These are phyloP conservation scores for Osmanthus fragrans DNA, from an alignment of 257 asterid genomes.

Conservation along the genomic window DNA sequence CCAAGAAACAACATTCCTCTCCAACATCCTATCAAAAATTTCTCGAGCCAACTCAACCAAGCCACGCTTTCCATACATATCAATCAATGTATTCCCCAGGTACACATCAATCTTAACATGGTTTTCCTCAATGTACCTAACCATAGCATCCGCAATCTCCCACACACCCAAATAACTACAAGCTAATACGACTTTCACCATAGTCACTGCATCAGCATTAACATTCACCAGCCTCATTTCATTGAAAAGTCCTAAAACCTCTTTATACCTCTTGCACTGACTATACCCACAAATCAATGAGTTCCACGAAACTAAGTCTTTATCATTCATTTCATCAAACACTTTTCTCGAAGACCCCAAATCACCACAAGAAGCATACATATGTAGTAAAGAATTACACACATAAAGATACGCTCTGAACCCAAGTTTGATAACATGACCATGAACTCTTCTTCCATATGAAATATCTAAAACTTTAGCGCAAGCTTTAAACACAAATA, in stretches of 20 bases:
- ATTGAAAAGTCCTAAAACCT: constrained; percentile 31
- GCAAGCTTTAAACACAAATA: constrained; percentile 33
- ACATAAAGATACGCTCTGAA: constrained; percentile 35
- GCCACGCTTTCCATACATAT: constrained; percentile 38
- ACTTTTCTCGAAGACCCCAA: constrained; percentile 22
- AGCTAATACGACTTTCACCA: constrained; percentile 45
- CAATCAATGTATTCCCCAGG: constrained; percentile 43
- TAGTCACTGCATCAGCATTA: constrained; percentile 37
- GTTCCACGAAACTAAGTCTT: constrained; percentile 47
- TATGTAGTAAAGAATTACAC: constrained; percentile 32
- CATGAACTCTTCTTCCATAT: constrained; percentile 32
- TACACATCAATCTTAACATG: constrained; percentile 34
- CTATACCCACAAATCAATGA: constrained; percentile 49
- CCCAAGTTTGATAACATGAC: constrained; percentile 41
- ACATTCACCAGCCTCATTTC: constrained; percentile 30
- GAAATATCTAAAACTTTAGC: constrained; percentile 24
- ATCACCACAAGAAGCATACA: constrained; percentile 39
- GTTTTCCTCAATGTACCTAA: constrained; percentile 28
- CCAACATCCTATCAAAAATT: constrained; percentile 34
- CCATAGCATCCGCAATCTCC: constrained; percentile 21
- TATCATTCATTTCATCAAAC: constrained; percentile 38
- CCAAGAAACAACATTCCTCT: constrained; percentile 46
- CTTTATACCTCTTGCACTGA: constrained; percentile 24
- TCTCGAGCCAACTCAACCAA: constrained; percentile 32
- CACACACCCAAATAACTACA: constrained; percentile 27